Evolutionary conservation across 257 asterid species (phyloP).

Genomic region (Primulina tabacum): DNA sequence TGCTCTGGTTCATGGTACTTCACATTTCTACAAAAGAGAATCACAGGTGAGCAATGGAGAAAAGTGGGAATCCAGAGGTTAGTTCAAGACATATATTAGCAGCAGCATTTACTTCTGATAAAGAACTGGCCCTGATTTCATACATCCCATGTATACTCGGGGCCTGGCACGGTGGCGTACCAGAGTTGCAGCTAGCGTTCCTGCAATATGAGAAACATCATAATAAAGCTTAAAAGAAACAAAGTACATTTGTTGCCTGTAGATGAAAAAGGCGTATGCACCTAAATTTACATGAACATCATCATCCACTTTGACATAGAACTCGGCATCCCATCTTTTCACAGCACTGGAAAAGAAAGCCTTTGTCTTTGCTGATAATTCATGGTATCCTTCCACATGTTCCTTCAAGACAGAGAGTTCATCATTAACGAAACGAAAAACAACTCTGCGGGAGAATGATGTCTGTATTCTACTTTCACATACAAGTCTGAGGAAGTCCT

Average conservation of each 20-base stretch:
- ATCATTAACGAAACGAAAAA: no score
- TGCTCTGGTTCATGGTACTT: constrained; percentile 44
- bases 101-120: constrained; percentile 38
- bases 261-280: constrained; percentile 16
- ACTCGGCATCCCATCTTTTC: constrained; percentile 75
- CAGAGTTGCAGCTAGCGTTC: constrained; percentile 56
- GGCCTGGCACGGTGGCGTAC: constrained; percentile 54
- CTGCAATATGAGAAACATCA: constrained; percentile 26
- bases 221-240: not conserved
- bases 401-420: constrained; percentile 33
- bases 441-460: not conserved
- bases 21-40: constrained; percentile 36
- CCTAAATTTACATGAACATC: constrained; percentile 89
- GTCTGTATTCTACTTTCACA: constrained; percentile 17
- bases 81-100: not conserved
- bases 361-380: constrained; percentile 79
- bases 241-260: constrained; percentile 29
- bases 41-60: not conserved
- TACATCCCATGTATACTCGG: constrained; percentile 58
- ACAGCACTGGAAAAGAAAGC: constrained; percentile 66
- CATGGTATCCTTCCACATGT: constrained; percentile 83
- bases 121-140: constrained; percentile 74
- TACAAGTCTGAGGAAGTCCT: constrained; percentile 71
- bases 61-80: not conserved
- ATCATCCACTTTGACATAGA: constrained; percentile 74